These are phyloP conservation scores for Trichoderma atroviride DNA, from an alignment of 2,329 filamentous ascomycete genomes.

Conservation along the genomic window DNA sequence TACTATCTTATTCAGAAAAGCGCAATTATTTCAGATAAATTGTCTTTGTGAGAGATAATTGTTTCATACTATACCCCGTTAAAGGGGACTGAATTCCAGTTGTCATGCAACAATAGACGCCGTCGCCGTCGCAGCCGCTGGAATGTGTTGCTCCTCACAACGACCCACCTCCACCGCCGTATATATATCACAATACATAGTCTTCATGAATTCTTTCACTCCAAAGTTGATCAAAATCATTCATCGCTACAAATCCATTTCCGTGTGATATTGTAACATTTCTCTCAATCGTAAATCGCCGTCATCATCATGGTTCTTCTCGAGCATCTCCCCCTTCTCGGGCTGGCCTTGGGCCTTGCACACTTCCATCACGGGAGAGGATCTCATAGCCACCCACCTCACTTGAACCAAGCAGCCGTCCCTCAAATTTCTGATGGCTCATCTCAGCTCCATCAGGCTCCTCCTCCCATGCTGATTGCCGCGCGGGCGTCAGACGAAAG, in stretches of 20 bases:
- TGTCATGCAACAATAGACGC: not conserved
- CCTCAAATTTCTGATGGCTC: conserved; percentile 28
- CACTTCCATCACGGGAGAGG: conserved; percentile 4
- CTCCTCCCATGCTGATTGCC: conserved; percentile 26
- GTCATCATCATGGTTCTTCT: conserved; percentile 31
- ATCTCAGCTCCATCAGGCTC: conserved; percentile 23
- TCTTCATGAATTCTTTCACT: not conserved
- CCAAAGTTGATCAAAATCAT: not conserved
- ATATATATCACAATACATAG: conserved; percentile 28
- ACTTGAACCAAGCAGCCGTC: not conserved
- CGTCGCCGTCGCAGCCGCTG: conserved; percentile 29
- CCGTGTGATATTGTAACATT: not conserved
- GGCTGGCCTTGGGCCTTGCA: conserved; percentile 24
- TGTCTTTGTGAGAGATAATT: not conserved
- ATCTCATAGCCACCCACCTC: not conserved
- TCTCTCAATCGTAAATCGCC: not conserved
- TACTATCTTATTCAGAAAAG: not conserved
- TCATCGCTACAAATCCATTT: not conserved
- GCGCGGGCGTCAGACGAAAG: conserved; percentile 35
- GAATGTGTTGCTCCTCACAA: conserved; percentile 42
- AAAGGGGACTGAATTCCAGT: not conserved
- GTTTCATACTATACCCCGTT: not conserved
- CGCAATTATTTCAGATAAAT: not conserved
- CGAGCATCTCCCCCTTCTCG: conserved; percentile 27
- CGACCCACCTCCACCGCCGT: conserved; percentile 24